These are phyloP conservation scores for Huntiella decipiens DNA, from an alignment of 2,329 filamentous ascomycete genomes.

Conservation along the genomic window DNA sequence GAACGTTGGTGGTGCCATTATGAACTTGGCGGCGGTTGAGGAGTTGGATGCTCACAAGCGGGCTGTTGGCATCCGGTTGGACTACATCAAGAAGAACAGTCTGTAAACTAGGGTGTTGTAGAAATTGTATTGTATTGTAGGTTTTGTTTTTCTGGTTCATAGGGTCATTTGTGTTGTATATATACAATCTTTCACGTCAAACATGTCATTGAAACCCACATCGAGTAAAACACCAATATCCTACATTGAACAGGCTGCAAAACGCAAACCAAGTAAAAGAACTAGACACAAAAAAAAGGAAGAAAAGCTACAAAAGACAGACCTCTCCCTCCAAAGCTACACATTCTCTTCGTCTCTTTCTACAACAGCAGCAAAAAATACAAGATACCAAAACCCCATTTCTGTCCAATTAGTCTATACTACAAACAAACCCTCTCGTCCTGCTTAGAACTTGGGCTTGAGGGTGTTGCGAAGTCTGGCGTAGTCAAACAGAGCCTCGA, in stretches of 20 bases:
- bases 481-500: conserved; percentile 74
- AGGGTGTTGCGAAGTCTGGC: conserved; percentile 65
- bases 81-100: conserved; percentile 23
- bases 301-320: background rate
- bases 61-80: conserved; percentile 68
- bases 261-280: too few relatives aligned
- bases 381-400: background rate
- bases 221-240: too few relatives aligned
- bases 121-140: background rate
- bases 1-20: conserved; percentile 76
- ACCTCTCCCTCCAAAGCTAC: background rate
- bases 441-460: conserved; percentile 51
- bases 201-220: too few relatives aligned
- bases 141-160: background rate
- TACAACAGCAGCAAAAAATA: background rate
- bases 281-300: background rate
- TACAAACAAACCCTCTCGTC: background rate
- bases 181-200: too few relatives aligned
- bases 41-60: conserved; percentile 84
- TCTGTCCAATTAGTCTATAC: background rate
- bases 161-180: background rate
- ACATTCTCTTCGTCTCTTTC: background rate
- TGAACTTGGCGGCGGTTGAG: conserved; percentile 88
- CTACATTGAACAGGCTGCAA: too few relatives aligned
- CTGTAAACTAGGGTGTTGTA: background rate